phyloP scores from a whole-genome alignment of 2,329 filamentous ascomycete species.

The Teratosphaeriaceae sp. region DNA sequence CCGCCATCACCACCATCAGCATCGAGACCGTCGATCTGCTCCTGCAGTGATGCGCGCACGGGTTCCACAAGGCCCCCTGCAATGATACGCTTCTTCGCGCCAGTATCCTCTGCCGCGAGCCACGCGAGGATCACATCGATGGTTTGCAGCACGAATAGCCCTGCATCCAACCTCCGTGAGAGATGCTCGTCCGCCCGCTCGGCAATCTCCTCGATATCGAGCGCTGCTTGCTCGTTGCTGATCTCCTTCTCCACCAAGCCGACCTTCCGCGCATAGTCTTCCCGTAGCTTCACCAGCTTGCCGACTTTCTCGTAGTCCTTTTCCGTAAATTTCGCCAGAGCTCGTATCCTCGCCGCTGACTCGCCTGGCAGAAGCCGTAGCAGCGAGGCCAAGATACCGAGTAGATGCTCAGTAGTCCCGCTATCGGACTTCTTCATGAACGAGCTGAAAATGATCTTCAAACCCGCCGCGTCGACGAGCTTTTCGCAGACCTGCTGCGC shows the following conservation, averaged over 20 bases:
- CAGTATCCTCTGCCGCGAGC: slow-evolving; percentile 82
- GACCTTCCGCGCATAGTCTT: slow-evolving; percentile 61
- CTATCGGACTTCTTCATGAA: slow-evolving; percentile 77
- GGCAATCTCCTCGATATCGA: slow-evolving; percentile 54
- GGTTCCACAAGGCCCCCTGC: slow-evolving; percentile 56
- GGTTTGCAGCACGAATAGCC: slow-evolving; percentile 74
- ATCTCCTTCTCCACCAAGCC: slow-evolving; percentile 58
- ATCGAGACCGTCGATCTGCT: slow-evolving; percentile 56
- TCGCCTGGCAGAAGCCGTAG: slow-evolving; percentile 72
- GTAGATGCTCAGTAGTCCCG: slow-evolving; percentile 66
- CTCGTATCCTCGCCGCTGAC: slow-evolving; percentile 70
- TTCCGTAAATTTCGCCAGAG: slow-evolving; percentile 91
- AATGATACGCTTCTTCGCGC: slow-evolving; percentile 45
- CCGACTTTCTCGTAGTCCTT: slow-evolving; percentile 82
- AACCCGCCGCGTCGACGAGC: slow-evolving; percentile 73
- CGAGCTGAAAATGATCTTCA: slow-evolving; percentile 77
- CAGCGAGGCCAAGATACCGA: slow-evolving; percentile 78
- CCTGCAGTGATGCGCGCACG: slow-evolving; percentile 62
- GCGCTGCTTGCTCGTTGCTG: slow-evolving; percentile 47
- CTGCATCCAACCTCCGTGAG: slow-evolving; percentile 70
- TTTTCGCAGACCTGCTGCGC: slow-evolving; percentile 60
- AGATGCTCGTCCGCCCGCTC: slow-evolving; percentile 65
- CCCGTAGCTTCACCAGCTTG: slow-evolving; percentile 64
- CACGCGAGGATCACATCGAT: slow-evolving; percentile 83
- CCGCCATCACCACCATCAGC: slow-evolving; percentile 45